These are phyloP conservation scores for Oxyria digyna DNA, from an alignment of 148 eudicot genomes.

Conservation along the genomic window DNA sequence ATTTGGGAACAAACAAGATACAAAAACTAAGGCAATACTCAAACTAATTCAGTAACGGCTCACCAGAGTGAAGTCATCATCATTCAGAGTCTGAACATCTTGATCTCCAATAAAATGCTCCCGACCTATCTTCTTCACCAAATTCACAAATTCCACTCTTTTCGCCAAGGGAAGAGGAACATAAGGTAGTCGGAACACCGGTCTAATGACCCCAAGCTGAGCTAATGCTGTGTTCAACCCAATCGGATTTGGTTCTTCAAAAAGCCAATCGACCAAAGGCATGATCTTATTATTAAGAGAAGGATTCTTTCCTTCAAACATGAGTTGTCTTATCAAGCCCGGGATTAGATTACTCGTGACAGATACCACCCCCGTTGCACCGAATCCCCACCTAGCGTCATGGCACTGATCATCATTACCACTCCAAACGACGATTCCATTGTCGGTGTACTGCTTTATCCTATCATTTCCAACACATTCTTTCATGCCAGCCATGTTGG, in stretches of 20 bases:
- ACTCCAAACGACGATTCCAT: constrained; percentile 57
- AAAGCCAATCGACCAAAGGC: constrained; percentile 73
- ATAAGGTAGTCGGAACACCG: constrained; percentile 70
- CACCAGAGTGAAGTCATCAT: constrained; percentile 56
- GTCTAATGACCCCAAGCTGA: constrained; percentile 77
- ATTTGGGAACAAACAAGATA: neutral
- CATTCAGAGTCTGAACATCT: constrained; percentile 57
- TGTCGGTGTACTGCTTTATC: constrained; percentile 46
- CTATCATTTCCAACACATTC: constrained; percentile 75
- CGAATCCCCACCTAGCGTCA: constrained; percentile 67
- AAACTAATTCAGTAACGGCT: constrained; percentile 57
- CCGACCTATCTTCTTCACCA: constrained; percentile 66
- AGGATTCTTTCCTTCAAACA: constrained; percentile 59
- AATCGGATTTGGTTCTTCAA: constrained; percentile 74
- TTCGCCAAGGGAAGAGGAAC: constrained; percentile 57
- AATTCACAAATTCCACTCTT: constrained; percentile 60
- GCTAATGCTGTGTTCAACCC: constrained; percentile 73
- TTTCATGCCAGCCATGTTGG: constrained; percentile 69
- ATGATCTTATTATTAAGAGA: constrained; percentile 40
- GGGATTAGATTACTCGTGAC: constrained; percentile 79
- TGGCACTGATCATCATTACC: constrained; percentile 86
- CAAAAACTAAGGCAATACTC: neutral
- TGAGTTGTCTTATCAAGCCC: constrained; percentile 48
- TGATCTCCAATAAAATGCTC: constrained; percentile 62
- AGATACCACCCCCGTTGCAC: constrained; percentile 71